Evolutionary conservation across 306 rosid species (phyloP).

Genomic region (Cicer pinnatifidum): DNA sequence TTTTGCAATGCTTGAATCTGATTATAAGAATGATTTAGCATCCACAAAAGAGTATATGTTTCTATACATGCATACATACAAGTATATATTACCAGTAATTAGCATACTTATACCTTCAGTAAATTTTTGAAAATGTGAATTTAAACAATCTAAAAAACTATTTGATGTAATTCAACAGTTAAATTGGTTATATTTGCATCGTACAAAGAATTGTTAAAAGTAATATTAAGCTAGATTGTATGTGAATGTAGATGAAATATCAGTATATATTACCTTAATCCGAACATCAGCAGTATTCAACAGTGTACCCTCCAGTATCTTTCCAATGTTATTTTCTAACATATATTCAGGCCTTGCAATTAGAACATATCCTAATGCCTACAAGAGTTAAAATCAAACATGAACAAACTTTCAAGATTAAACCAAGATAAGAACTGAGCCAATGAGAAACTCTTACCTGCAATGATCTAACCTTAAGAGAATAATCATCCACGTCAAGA

Average conservation of each 20-base stretch:
- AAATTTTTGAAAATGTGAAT: neutral
- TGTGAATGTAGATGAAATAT: neutral
- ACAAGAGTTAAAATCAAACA: constrained; percentile 51
- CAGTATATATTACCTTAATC: constrained; percentile 64
- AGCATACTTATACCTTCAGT: neutral
- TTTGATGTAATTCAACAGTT: neutral
- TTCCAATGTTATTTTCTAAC: constrained; percentile 87
- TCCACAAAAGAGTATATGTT: constrained; percentile 17
- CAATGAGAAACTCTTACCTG: constrained; percentile 60
- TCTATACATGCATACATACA: neutral
- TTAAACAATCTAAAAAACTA: neutral
- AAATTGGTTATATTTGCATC: neutral
- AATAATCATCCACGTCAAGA: constrained; percentile 72
- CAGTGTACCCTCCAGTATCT: constrained; percentile 61
- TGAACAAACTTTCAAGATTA: constrained; percentile 40
- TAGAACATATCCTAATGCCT: constrained; percentile 92
- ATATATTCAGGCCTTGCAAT: constrained; percentile 94
- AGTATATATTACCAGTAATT: neutral
- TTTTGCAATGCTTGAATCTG: constrained; percentile 98
- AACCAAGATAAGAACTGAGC: constrained; percentile 36
- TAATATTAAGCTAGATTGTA: neutral
- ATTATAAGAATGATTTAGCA: constrained; percentile 49
- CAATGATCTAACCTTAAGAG: constrained; percentile 78
- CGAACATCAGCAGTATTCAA: constrained; percentile 73
- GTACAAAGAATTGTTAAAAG: neutral